Conservation (phyloP, 2,329 filamentous ascomycete species). For the Diaporthe citri region DNA sequence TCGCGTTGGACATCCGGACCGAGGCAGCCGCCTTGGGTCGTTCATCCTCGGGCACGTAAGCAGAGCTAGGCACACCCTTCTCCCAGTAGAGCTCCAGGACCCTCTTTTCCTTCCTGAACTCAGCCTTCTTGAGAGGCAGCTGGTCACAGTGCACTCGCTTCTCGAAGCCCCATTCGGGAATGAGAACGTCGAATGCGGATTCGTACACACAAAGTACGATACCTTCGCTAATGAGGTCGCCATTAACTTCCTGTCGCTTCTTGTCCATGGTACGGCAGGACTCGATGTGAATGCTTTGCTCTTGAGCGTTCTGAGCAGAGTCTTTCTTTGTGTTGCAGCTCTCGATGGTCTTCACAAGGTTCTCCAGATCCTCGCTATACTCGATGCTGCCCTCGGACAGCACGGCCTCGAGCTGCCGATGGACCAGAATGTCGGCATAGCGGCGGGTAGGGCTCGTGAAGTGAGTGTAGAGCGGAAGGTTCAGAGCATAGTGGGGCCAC, state of each 20-base stretch:
- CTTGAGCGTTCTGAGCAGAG: slow-evolving; percentile 95
- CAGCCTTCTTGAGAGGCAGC: slow-evolving; percentile 97
- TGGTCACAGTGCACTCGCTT: slow-evolving; percentile 99
- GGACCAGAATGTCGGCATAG: slow-evolving; percentile 94
- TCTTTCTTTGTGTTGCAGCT: slow-evolving; percentile 99
- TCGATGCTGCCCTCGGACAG: slow-evolving; percentile 86
- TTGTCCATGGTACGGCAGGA: slow-evolving; percentile 97
- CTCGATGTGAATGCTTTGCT: slow-evolving; percentile 99
- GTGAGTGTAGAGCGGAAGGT: slow-evolving; percentile 94
- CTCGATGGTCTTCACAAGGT: slow-evolving; percentile 90
- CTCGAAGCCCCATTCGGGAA: slow-evolving; percentile 98
- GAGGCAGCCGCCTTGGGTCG: slow-evolving; percentile 85
- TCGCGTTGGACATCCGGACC: slow-evolving; percentile 79
- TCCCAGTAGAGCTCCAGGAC: slow-evolving; percentile 99
- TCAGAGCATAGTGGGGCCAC: slow-evolving; percentile 90
- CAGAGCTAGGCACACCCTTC: slow-evolving; percentile 96
- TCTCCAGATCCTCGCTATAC: slow-evolving; percentile 90
- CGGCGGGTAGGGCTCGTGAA: slow-evolving; percentile 96
- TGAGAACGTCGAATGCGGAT: slow-evolving; percentile 97
- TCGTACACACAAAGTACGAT: slow-evolving; percentile 98
- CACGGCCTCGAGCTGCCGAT: slow-evolving; percentile 91
- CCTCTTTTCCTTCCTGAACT: slow-evolving; percentile 96
- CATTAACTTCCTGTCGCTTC: slow-evolving; percentile 85
- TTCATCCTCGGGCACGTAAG: slow-evolving; percentile 97
- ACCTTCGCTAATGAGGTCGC: slow-evolving; percentile 93